Evolutionary conservation across 2,329 filamentous ascomycete species (phyloP).

Genomic region (Neocucurbitaria cava): DNA sequence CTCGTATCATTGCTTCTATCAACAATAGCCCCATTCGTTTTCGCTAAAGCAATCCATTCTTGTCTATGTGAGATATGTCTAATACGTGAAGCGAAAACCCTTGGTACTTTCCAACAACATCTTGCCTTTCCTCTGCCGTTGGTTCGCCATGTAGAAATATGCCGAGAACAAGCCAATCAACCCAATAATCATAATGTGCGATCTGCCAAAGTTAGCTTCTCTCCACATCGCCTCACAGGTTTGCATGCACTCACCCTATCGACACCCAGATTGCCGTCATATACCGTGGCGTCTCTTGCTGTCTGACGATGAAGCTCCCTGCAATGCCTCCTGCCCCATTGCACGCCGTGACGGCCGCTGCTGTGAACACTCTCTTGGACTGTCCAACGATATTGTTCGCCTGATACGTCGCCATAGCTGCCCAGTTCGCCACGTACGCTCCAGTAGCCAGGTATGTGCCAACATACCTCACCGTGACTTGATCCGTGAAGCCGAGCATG

Average conservation of each 20-base stretch:
- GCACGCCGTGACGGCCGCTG: conserved; percentile 65
- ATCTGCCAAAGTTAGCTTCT: conserved; percentile 41
- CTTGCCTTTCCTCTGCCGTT: conserved; percentile 55
- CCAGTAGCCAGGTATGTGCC: conserved; percentile 72
- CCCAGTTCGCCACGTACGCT: conserved; percentile 74
- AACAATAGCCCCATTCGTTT: background rate
- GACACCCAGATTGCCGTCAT: conserved; percentile 71
- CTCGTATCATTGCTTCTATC: background rate
- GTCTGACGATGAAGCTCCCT: conserved; percentile 70
- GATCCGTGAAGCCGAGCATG: conserved; percentile 68
- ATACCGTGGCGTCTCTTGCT: conserved; percentile 68
- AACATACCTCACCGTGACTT: conserved; percentile 68
- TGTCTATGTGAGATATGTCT: conserved; percentile 3
- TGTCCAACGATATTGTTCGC: conserved; percentile 60
- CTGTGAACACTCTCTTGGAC: conserved; percentile 70
- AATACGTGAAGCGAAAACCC: conserved; percentile 56
- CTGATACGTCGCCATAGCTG: conserved; percentile 65
- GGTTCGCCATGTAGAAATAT: conserved; percentile 63
- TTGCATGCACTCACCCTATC: conserved; percentile 54
- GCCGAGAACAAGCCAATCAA: conserved; percentile 60
- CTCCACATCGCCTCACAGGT: background rate
- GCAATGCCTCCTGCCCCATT: conserved; percentile 71
- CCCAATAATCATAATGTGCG: conserved; percentile 64
- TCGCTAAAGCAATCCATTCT: background rate
- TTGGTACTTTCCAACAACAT: conserved; percentile 59